Evolutionary conservation across 2,329 filamentous ascomycete genomes (phyloP).

Genomic region (Apiospora hydei): DNA sequence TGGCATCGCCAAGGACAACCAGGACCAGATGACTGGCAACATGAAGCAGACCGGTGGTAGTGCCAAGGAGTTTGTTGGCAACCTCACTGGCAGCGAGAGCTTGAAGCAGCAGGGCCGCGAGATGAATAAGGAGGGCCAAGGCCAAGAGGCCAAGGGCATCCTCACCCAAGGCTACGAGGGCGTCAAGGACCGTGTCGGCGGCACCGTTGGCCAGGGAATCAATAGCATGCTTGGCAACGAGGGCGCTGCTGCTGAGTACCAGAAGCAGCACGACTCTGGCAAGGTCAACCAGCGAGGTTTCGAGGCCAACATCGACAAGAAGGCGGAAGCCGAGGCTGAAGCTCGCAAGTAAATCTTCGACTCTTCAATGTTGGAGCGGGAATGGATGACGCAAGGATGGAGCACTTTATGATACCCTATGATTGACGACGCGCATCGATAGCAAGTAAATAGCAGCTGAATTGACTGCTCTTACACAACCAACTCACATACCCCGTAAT

Average conservation of each 20-base stretch:
- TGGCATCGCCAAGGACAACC: constrained; percentile 75
- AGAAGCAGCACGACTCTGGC: constrained; percentile 77
- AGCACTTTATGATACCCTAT: constrained; percentile 18
- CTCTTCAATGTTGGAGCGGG: background rate
- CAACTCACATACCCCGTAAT: too few relatives aligned
- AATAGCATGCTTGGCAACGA: constrained; percentile 78
- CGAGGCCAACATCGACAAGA: constrained; percentile 81
- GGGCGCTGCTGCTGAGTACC: constrained; percentile 68
- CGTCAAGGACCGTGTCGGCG: constrained; percentile 69
- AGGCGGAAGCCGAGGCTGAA: constrained; percentile 54
- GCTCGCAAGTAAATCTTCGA: constrained; percentile 8
- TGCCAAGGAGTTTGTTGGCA: constrained; percentile 82
- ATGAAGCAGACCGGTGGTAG: constrained; percentile 93
- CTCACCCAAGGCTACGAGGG: constrained; percentile 76
- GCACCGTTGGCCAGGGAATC: constrained; percentile 73
- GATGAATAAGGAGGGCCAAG: constrained; percentile 83
- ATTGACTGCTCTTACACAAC: background rate
- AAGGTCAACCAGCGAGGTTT: constrained; percentile 86
- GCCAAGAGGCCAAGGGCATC: constrained; percentile 84
- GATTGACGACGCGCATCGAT: constrained; percentile 7
- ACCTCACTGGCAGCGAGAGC: constrained; percentile 67
- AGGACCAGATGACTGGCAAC: constrained; percentile 73
- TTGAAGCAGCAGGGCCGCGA: constrained; percentile 77
- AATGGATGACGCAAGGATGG: background rate
- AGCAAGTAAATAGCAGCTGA: background rate